These are phyloP conservation scores for Chiua sp. DNA, from an alignment of 1,284 basidiomycete genomes.

Conservation along the genomic window DNA sequence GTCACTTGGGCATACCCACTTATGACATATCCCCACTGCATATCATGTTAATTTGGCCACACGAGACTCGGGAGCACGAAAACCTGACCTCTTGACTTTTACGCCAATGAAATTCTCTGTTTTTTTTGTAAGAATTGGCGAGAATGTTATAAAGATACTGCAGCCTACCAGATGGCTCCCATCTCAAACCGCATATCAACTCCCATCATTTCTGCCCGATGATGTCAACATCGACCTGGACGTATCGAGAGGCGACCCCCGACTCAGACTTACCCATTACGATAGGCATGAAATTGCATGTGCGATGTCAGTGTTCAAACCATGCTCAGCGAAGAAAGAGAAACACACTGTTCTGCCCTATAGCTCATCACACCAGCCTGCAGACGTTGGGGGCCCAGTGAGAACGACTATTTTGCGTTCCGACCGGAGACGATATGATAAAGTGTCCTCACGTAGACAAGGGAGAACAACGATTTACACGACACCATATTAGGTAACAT, in stretches of 20 bases:
- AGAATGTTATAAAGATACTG: background rate
- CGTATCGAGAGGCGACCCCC: background rate
- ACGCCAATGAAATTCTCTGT: constrained; percentile 65
- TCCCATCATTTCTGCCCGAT: constrained; percentile 27
- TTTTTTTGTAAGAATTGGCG: constrained; percentile 19
- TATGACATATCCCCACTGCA: constrained; percentile 67
- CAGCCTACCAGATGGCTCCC: constrained; percentile 50
- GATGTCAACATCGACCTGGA: background rate
- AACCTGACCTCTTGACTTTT: constrained; percentile 50
- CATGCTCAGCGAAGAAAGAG: background rate
- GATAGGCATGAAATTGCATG: constrained; percentile 45
- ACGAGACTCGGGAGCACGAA: background rate
- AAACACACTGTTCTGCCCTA: constrained; percentile 48
- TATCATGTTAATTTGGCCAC: background rate
- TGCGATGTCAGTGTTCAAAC: background rate
- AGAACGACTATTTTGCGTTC: constrained; percentile 62
- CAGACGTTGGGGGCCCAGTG: constrained; percentile 57
- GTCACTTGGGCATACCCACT: constrained; percentile 68
- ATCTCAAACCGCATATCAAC: constrained; percentile 61
- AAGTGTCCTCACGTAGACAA: no score
- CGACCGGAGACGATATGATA: constrained; percentile 7
- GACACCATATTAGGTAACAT: no score
- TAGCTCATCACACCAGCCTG: constrained; percentile 59
- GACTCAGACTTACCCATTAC: constrained; percentile 39
- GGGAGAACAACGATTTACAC: no score